Conservation (phyloP, 2,329 filamentous ascomycete species). For the Sporothrix brunneoviolacea region DNA sequence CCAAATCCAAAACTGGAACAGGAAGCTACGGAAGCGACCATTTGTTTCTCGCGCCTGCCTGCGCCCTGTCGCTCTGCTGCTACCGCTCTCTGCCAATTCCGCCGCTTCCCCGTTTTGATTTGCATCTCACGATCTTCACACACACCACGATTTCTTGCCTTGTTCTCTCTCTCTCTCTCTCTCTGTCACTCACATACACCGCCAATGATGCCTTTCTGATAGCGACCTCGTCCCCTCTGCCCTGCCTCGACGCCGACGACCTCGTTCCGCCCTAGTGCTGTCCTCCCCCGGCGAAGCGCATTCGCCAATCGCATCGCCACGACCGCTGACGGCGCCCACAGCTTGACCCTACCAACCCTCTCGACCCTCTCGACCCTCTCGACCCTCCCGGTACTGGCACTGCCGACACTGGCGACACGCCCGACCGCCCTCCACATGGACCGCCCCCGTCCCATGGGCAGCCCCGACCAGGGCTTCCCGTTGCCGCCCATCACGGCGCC, state of each 20-base stretch:
- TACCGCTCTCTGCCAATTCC: background rate
- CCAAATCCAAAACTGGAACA: constrained; percentile 12
- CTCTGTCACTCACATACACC: background rate
- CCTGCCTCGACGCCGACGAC: background rate
- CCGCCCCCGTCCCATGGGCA: constrained; percentile 36
- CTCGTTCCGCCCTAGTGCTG: too few relatives aligned
- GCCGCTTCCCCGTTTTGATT: background rate
- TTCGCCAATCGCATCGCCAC: too few relatives aligned
- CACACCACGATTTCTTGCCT: background rate
- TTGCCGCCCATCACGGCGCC: constrained; percentile 49
- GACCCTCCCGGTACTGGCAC: background rate
- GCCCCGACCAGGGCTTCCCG: constrained; percentile 43
- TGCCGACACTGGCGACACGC: background rate
- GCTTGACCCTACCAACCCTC: too few relatives aligned
- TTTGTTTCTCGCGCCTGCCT: constrained; percentile 2
- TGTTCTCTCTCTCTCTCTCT: background rate
- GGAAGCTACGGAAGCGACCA: constrained; percentile 7
- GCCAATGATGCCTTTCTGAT: constrained; percentile 3
- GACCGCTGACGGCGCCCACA: too few relatives aligned
- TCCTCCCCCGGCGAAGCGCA: too few relatives aligned
- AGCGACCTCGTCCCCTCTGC: background rate
- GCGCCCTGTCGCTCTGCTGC: too few relatives aligned
- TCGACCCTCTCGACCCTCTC: background rate
- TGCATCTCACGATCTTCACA: constrained; percentile 6
- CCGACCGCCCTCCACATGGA: constrained; percentile 33